phyloP scores from a whole-genome alignment of 192 early-diverging fungal genomes.

The Coemansia reversa region DNA sequence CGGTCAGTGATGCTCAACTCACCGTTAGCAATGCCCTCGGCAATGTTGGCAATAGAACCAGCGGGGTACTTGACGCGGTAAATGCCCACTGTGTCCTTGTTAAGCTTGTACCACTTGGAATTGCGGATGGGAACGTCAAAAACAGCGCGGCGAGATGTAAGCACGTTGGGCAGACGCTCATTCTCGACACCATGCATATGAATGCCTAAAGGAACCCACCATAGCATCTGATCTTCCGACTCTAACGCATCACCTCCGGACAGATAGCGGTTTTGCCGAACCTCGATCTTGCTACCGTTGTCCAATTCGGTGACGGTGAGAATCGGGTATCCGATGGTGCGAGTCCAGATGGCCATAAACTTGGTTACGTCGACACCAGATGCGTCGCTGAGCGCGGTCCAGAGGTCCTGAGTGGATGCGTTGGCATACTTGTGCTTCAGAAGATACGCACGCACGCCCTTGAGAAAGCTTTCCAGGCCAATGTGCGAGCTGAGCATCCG shows the following conservation, averaged over 20 bases:
- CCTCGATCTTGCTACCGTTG: constrained; percentile 44
- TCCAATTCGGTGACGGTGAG: constrained; percentile 59
- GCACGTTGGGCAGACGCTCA: constrained; percentile 11
- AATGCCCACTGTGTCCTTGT: constrained; percentile 74
- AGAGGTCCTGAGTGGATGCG: constrained; percentile 75
- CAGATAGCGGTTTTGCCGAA: constrained; percentile 70
- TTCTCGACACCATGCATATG: constrained; percentile 6
- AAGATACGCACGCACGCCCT: constrained; percentile 62
- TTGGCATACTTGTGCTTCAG: constrained; percentile 68
- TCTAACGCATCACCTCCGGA: constrained; percentile 57
- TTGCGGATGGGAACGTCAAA: constrained; percentile 30
- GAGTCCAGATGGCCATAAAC: constrained; percentile 78
- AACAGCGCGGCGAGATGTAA: constrained; percentile 41
- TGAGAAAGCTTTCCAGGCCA: constrained; percentile 53
- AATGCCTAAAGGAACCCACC: constrained; percentile 65
- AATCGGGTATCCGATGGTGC: constrained; percentile 65
- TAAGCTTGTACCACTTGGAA: constrained; percentile 77
- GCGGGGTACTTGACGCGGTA: constrained; percentile 82
- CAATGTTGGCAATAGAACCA: constrained; percentile 55
- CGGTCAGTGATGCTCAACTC: constrained; percentile 73
- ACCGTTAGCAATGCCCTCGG: constrained; percentile 51
- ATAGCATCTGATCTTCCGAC: constrained; percentile 64
- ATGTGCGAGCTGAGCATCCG: constrained; percentile 74
- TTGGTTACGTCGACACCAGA: constrained; percentile 64
- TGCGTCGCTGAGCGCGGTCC: constrained; percentile 63